phyloP scores from a whole-genome alignment of 352 stramenopile genomes.

The Pythium aquatile region DNA sequence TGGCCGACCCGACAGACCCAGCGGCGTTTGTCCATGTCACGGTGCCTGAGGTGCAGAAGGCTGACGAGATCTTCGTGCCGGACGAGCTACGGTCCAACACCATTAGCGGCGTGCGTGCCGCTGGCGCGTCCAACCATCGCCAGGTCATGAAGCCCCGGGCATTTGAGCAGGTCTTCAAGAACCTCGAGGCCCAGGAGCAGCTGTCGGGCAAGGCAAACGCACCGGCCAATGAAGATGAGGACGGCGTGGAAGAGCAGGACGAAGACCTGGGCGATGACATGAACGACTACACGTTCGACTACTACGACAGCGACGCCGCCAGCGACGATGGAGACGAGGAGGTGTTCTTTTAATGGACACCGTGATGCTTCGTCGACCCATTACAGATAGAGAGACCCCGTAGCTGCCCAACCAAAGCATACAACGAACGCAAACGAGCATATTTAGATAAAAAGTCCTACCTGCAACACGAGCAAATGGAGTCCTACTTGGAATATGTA shows the following conservation, averaged over 20 bases:
- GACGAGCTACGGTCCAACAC: conserved; percentile 62
- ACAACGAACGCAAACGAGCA: conserved; percentile 7
- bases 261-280: conserved; percentile 72
- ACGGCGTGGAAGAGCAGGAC: conserved; percentile 60
- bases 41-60: conserved; percentile 51
- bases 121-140: conserved; percentile 20
- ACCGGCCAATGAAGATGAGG: conserved; percentile 45
- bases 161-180: conserved; percentile 73
- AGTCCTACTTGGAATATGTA: not conserved
- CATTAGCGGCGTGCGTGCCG: conserved; percentile 41
- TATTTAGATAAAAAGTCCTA: conserved; percentile 27
- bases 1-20: conserved; percentile 29
- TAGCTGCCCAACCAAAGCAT: not conserved
- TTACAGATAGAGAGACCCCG: not conserved
- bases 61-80: conserved; percentile 59
- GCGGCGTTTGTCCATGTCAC: conserved; percentile 64
- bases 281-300: conserved; percentile 83
- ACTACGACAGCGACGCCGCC: conserved; percentile 71
- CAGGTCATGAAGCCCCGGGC: conserved; percentile 65
- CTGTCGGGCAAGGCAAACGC: conserved; percentile 49
- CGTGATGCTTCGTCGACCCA: not conserved
- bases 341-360: conserved; percentile 59
- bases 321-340: conserved; percentile 74
- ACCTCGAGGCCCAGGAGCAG: conserved; percentile 64
- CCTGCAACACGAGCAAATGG: not conserved